These are phyloP conservation scores for Chimonanthus praecox DNA, from an alignment of 164 flowering plant genomes.

Conservation along the genomic window DNA sequence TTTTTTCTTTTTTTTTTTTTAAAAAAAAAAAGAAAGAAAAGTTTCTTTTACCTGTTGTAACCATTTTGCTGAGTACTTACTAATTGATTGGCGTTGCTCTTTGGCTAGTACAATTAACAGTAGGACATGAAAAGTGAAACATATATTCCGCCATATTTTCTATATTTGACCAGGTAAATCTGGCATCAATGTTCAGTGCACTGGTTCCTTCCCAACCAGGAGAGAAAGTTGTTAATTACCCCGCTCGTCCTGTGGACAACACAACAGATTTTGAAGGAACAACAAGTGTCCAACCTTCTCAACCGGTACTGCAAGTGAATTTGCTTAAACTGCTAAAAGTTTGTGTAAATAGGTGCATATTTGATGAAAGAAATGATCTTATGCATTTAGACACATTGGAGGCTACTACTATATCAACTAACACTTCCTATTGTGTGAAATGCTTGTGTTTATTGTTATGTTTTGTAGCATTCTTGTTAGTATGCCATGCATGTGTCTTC, in stretches of 20 bases:
- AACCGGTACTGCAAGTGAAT: slow-evolving; percentile 41
- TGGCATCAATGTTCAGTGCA: slow-evolving; percentile 53
- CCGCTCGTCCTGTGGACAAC: slow-evolving; percentile 89
- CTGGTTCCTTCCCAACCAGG: slow-evolving; percentile 67
- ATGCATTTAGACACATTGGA: not conserved
- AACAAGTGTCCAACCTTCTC: slow-evolving; percentile 75
- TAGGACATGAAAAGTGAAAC: slow-evolving; percentile 26
- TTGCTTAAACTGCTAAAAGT: not conserved
- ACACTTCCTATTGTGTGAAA: not conserved
- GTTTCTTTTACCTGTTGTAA: not conserved
- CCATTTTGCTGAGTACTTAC: not conserved
- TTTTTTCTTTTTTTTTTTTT: no score
- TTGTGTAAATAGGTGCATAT: not conserved
- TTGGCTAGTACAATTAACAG: slow-evolving; percentile 13
- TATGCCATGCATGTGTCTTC: not conserved
- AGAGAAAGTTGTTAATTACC: slow-evolving; percentile 82
- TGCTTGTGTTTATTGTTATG: not conserved
- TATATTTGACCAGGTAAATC: slow-evolving; percentile 29
- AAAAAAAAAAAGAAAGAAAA: no score
- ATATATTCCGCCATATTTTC: slow-evolving; percentile 23
- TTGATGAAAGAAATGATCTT: not conserved
- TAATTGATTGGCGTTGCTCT: not conserved
- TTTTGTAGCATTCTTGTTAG: not conserved
- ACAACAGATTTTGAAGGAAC: slow-evolving; percentile 94
- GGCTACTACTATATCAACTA: no score